Base-by-base conservation (phyloP, 306 rosid species). In the Vicia faba region DNA sequence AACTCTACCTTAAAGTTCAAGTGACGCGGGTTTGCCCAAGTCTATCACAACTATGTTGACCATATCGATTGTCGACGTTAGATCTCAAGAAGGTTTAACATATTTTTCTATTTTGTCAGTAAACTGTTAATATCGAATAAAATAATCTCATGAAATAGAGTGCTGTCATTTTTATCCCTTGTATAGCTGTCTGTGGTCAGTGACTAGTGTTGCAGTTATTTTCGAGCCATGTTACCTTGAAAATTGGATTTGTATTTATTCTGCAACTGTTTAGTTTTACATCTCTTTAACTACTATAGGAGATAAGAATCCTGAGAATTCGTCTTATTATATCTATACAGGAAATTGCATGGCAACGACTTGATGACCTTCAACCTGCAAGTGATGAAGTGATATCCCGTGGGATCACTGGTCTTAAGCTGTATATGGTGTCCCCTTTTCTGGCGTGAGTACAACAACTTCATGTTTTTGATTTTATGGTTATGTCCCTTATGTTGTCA, bases 401-500 rank as follows among this genome's bases (percentile, higher is more conserved):
- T 78, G 96, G 97, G 66, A 78, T 82, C 76, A 88, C 84, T 25
- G 98, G 98, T 72, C 97, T 93, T 77, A 93, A 93, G 84, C 91
- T 93, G 76, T 93, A 93, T 77, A 93, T 93, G 98, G 98, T 93
- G 80, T 77, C 98, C 64, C 98, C 98, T 72, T 93, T 93, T 78
- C 75, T 93, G 33, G 84, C 80, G 96, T 93, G 83, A 82, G 98
- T 76, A 75, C 58, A 76, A 28, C 38, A 76, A 28, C 38, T 15
- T 13, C 56, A 50, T 60, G 49, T 67, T 68, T 73, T 80, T 68
- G 64, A 25, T 87, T 38, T 74, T 75, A 69, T 56, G 64, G 44
- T 62, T 61, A 61, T 61, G 50, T 23, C 18, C 64, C 71, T 10
- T 28, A 13, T 64, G 54, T 44, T 72, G 75, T 73, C 38, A 18